Conservation (phyloP, 1,284 basidiomycete species). For the Ustilago xerochloae region DNA sequence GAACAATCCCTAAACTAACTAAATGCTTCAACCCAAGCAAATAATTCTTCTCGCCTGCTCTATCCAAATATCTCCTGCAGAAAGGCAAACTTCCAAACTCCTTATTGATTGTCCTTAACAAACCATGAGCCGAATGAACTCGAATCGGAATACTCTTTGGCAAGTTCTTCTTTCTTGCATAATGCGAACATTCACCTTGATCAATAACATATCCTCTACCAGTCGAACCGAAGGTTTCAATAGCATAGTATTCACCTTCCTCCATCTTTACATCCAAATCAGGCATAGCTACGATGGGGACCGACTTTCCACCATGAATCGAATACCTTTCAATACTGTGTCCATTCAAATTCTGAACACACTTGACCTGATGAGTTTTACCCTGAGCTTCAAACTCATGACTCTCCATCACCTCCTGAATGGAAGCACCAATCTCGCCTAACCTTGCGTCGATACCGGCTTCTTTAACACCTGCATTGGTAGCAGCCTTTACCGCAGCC, state of each 20-base stretch:
- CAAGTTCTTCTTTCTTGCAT: constrained; percentile 75
- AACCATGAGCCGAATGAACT: constrained; percentile 80
- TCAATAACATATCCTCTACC: constrained; percentile 94
- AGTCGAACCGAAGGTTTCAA: constrained; percentile 98
- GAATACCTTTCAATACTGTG: constrained; percentile 66
- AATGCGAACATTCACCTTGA: constrained; percentile 89
- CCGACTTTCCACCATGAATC: constrained; percentile 76
- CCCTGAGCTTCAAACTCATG: constrained; percentile 94
- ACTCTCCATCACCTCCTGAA: constrained; percentile 99
- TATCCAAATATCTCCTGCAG: constrained; percentile 88
- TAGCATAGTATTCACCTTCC: constrained; percentile 98
- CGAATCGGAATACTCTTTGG: constrained; percentile 74
- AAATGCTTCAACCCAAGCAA: constrained; percentile 87
- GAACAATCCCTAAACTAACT: constrained; percentile 86
- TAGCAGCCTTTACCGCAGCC: constrained; percentile 92
- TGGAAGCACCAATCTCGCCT: constrained; percentile 88
- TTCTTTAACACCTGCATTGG: constrained; percentile 80
- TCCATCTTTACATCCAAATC: constrained; percentile 95
- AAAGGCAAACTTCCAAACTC: constrained; percentile 96
- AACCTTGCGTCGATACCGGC: constrained; percentile 95
- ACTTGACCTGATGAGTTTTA: constrained; percentile 76
- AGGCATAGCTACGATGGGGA: constrained; percentile 83
- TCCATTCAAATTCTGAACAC: constrained; percentile 66
- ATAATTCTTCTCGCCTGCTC: constrained; percentile 91
- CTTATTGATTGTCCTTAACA: constrained; percentile 88